These are phyloP conservation scores for Ustilago nuda DNA, from an alignment of 1,284 basidiomycete genomes.

Conservation along the genomic window DNA sequence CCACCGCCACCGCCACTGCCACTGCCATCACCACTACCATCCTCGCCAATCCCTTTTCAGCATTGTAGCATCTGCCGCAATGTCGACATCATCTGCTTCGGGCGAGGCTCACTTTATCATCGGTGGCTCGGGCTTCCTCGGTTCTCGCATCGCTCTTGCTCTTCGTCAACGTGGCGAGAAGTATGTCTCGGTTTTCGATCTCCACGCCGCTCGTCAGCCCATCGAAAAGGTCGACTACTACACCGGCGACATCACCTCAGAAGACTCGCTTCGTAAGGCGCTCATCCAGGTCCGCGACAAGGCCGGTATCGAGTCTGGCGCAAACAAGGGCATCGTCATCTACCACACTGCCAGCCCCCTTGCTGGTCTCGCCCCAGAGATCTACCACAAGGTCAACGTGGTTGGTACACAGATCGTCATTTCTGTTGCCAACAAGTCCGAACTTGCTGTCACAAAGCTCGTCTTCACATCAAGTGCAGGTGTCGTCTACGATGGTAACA, in stretches of 20 bases:
- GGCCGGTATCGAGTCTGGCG: slow-evolving; percentile 40
- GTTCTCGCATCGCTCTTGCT: slow-evolving; percentile 63
- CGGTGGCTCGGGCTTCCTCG: slow-evolving; percentile 67
- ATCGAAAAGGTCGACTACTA: slow-evolving; percentile 61
- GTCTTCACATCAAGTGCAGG: slow-evolving; percentile 96
- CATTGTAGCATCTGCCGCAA: slow-evolving; percentile 12
- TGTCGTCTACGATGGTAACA: slow-evolving; percentile 86
- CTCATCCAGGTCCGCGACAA: slow-evolving; percentile 50
- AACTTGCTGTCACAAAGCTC: slow-evolving; percentile 79
- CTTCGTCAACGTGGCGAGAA: slow-evolving; percentile 65
- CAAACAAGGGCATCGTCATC: slow-evolving; percentile 69
- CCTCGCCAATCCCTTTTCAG: slow-evolving; percentile 5
- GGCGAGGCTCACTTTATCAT: slow-evolving; percentile 67
- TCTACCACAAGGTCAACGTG: slow-evolving; percentile 95
- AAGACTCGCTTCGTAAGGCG: slow-evolving; percentile 38
- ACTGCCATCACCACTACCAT: background rate
- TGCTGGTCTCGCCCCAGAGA: slow-evolving; percentile 76
- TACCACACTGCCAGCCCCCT: slow-evolving; percentile 94
- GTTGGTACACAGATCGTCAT: slow-evolving; percentile 89
- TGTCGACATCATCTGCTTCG: slow-evolving; percentile 61
- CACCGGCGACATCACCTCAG: slow-evolving; percentile 65
- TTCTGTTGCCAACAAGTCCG: slow-evolving; percentile 75
- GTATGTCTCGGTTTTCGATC: slow-evolving; percentile 63
- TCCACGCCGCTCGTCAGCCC: slow-evolving; percentile 47
- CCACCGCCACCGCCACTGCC: background rate